Conservation (phyloP, 257 asterid species). For the Nicotiana undulata region DNA sequence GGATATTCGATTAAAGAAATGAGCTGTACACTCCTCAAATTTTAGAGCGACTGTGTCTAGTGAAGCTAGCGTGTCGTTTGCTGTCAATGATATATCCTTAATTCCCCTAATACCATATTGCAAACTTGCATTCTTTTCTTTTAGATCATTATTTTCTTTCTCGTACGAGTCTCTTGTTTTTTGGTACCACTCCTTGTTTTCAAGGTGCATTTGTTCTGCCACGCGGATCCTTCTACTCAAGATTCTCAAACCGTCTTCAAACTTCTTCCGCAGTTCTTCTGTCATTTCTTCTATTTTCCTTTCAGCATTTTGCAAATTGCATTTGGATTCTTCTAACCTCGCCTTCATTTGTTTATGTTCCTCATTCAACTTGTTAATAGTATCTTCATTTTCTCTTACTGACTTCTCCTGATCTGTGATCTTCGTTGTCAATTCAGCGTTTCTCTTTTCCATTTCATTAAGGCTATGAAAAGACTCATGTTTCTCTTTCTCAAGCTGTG, state of each 20-base stretch:
- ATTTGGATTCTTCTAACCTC: conserved; percentile 18
- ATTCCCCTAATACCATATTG: conserved; percentile 24
- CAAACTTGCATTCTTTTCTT: conserved; percentile 11
- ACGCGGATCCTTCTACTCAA: conserved; percentile 75
- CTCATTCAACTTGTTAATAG: conserved; percentile 8
- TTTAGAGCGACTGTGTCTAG: conserved; percentile 47
- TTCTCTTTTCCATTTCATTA: conserved; percentile 32
- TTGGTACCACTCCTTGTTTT: conserved; percentile 57
- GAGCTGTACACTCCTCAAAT: conserved; percentile 47
- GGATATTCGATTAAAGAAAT: conserved; percentile 58
- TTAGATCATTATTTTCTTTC: conserved; percentile 39
- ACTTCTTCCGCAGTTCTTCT: conserved; percentile 49
- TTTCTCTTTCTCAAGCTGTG: conserved; percentile 26
- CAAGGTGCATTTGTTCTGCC: conserved; percentile 80
- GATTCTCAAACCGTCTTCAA: conserved; percentile 60
- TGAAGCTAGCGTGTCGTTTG: conserved; percentile 42
- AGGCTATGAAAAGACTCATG: conserved; percentile 10
- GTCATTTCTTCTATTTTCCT: conserved; percentile 63
- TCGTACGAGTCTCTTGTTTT: conserved; percentile 36
- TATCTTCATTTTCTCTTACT: not conserved
- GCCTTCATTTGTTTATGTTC: conserved; percentile 22
- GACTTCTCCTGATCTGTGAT: conserved; percentile 27
- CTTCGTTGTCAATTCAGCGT: conserved; percentile 29
- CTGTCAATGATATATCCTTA: conserved; percentile 39
- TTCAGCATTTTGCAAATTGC: conserved; percentile 43